A percentile compares a stretch with the other conserved stretches of the same genome.
phyloP scores from a whole-genome alignment of 108 stramenopile species.

The Chaetoceros tenuissimus region DNA sequence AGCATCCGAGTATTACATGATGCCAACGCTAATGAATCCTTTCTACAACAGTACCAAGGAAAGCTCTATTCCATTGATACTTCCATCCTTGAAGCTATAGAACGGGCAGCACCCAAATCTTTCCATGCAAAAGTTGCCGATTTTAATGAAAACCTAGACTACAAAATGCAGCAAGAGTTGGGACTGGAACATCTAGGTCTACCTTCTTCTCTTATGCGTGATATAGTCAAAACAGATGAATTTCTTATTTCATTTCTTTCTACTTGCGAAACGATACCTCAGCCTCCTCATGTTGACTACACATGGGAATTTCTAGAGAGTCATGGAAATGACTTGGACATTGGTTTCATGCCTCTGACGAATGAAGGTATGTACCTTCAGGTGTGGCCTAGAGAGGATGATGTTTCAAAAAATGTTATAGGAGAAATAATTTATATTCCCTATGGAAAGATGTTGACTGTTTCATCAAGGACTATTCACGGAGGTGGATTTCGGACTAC shows the following conservation, averaged over 20 bases:
- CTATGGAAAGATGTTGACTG: constrained; percentile 41
- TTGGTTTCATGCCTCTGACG: constrained; percentile 58
- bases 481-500: constrained; percentile 59
- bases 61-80: constrained; percentile 15
- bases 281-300: constrained; percentile 73
- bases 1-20: constrained; percentile 12
- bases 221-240: constrained; percentile 18
- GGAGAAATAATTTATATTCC: constrained; percentile 51
- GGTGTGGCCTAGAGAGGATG: constrained; percentile 27
- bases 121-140: constrained; percentile 47
- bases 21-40: background rate
- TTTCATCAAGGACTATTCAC: constrained; percentile 50
- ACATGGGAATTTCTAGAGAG: constrained; percentile 33
- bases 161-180: constrained; percentile 34
- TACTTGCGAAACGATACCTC: constrained; percentile 39
- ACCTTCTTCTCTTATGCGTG: too few species aligned
- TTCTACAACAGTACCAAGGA: constrained; percentile 8
- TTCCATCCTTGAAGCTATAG: constrained; percentile 13
- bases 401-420: background rate
- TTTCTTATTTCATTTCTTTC: constrained; percentile 41
- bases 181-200: too few species aligned
- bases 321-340: constrained; percentile 9
- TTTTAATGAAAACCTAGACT: constrained; percentile 48
- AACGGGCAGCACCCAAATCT: constrained; percentile 19
- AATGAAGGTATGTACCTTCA: constrained; percentile 49